These are phyloP conservation scores for Rosa hybrid DNA, from an alignment of 331 rosid species.

Conservation along the genomic window DNA sequence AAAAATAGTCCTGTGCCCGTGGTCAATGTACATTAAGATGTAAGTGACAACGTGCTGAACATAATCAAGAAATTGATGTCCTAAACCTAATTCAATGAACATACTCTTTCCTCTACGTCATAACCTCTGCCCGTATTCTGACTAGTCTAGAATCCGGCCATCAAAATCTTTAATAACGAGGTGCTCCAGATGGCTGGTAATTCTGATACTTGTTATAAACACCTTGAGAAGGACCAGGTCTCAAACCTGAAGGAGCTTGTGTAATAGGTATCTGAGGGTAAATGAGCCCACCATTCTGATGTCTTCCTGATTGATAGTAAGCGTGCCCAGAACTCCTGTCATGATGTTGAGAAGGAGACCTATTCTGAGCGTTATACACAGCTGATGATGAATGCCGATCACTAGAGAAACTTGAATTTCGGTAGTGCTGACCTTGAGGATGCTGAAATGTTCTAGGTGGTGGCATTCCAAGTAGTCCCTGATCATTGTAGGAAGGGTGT, in stretches of 20 bases:
- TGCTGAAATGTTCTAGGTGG: slow-evolving; percentile 38
- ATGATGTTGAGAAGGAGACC: slow-evolving; percentile 44
- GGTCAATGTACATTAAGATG: not conserved
- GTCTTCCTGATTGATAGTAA: slow-evolving; percentile 44
- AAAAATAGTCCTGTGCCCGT: not conserved
- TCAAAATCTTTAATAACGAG: slow-evolving; percentile 33
- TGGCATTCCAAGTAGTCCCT: slow-evolving; percentile 34
- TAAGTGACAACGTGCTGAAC: not conserved
- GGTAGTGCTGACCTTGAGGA: slow-evolving; percentile 27
- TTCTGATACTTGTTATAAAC: slow-evolving; percentile 41
- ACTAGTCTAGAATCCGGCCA: slow-evolving; percentile 42
- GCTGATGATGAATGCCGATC: not conserved
- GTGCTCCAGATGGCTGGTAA: slow-evolving; percentile 39
- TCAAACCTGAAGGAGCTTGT: slow-evolving; percentile 30
- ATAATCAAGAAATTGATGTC: not conserved
- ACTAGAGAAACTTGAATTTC: slow-evolving; percentile 18
- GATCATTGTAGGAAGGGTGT: slow-evolving; percentile 33
- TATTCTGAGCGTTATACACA: slow-evolving; percentile 25
- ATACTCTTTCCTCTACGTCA: not conserved
- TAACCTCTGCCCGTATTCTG: slow-evolving; percentile 33
- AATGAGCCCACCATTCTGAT: slow-evolving; percentile 36
- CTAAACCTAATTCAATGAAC: not conserved
- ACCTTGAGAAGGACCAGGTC: slow-evolving; percentile 26
- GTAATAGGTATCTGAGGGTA: slow-evolving; percentile 29
- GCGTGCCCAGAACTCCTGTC: slow-evolving; percentile 45